Evolutionary conservation across 23 red algal genomes (phyloP).

Genomic region (Agarophyton chilense): DNA sequence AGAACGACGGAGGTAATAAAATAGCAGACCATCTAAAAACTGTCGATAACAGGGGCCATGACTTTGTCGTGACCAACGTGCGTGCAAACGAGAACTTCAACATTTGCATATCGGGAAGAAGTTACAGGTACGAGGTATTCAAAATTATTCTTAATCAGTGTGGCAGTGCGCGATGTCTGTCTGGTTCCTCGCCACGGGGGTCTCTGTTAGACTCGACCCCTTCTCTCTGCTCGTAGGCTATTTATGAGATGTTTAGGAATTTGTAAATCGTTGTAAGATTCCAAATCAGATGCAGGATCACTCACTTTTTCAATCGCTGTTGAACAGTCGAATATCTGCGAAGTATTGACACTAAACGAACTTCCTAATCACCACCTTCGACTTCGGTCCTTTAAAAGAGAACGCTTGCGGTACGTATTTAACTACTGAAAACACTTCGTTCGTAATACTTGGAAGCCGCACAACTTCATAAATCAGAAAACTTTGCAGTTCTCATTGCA

Average conservation of each 20-base stretch:
- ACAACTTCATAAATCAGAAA: no score
- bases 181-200: background rate
- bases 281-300: no score
- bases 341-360: no score
- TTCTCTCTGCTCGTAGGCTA: background rate
- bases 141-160: conserved; percentile 27
- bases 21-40: conserved; percentile 25
- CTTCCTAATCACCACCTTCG: no score
- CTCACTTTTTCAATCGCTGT: no score
- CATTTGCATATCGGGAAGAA: conserved; percentile 28
- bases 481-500: no score
- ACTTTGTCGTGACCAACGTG: conserved; percentile 24
- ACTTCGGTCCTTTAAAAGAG: no score
- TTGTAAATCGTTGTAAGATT: no score
- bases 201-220: background rate
- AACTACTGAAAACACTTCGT: no score
- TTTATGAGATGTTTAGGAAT: background rate
- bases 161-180: background rate
- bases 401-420: no score
- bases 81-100: background rate
- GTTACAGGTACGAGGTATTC: conserved; percentile 29
- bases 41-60: conserved; percentile 5
- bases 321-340: no score
- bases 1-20: conserved; percentile 17
- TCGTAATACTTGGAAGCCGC: no score